Evolutionary conservation across 805 yeast genomes (phyloP).

Genomic region (Sugiyamaella smithiae): DNA sequence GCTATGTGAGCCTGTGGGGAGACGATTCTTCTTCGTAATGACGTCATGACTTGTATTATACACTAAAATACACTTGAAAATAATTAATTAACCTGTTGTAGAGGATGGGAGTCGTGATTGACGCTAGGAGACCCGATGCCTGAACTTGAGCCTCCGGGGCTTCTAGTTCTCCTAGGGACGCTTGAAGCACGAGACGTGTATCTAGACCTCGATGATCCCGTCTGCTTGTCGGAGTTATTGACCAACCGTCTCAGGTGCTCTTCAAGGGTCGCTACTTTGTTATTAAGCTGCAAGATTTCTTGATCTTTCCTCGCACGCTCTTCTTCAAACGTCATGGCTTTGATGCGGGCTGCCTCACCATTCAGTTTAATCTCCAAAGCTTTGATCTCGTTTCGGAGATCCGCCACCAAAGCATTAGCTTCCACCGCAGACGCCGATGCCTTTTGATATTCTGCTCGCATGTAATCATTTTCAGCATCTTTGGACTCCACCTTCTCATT

Average conservation of each 20-base stretch:
- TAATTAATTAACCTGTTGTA: neutral
- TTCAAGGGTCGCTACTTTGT: conserved; percentile 30
- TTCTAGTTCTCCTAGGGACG: conserved; percentile 24
- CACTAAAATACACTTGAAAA: conserved; percentile 1
- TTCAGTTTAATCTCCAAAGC: conserved; percentile 23
- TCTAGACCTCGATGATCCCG: conserved; percentile 22
- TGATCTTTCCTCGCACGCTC: conserved; percentile 31
- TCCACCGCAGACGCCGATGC: conserved; percentile 33
- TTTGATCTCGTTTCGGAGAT: conserved; percentile 26
- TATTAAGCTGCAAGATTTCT: conserved; percentile 28
- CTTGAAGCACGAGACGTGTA: conserved; percentile 27
- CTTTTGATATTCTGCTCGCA: conserved; percentile 30
- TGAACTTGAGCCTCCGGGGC: conserved; percentile 8
- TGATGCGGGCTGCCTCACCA: conserved; percentile 28
- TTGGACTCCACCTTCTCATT: conserved; percentile 47
- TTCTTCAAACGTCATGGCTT: conserved; percentile 29
- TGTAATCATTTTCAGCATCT: conserved; percentile 61
- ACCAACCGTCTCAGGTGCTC: conserved; percentile 30
- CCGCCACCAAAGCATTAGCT: conserved; percentile 30
- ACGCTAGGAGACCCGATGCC: conserved; percentile 7
- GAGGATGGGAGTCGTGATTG: conserved; percentile 1
- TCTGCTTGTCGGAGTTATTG: conserved; percentile 20
- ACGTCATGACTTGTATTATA: neutral
- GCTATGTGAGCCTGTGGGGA: conserved; percentile 68
- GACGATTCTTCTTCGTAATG: conserved; percentile 8